These are phyloP conservation scores for Fusarium clavum DNA, from an alignment of 2,329 filamentous ascomycete genomes.

Conservation along the genomic window DNA sequence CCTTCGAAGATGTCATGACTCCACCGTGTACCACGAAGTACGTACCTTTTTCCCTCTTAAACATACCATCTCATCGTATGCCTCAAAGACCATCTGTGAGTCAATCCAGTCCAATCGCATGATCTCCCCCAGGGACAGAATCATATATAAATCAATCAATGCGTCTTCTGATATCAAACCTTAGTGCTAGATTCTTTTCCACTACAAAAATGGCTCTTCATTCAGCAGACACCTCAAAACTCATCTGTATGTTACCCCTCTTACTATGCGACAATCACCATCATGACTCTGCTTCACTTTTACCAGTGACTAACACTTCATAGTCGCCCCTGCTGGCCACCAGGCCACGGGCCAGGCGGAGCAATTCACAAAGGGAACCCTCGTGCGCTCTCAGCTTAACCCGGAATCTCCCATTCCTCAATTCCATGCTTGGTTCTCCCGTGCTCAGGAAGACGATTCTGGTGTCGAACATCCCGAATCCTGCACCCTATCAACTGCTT, in stretches of 20 bases:
- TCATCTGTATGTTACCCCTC: conserved; percentile 59
- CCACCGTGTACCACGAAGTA: conserved; percentile 30
- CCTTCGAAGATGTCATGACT: conserved; percentile 41
- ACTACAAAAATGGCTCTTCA: conserved; percentile 59
- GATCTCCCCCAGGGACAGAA: conserved; percentile 14
- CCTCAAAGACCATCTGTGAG: conserved; percentile 20
- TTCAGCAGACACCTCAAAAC: conserved; percentile 55
- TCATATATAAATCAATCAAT: conserved; percentile 37
- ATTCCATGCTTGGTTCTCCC: conserved; percentile 90
- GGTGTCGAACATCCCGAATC: conserved; percentile 83
- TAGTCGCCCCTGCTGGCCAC: conserved; percentile 73
- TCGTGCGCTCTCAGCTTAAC: conserved; percentile 71
- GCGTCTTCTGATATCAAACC: conserved; percentile 30
- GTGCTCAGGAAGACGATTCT: conserved; percentile 67
- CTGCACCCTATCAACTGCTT: conserved; percentile 86
- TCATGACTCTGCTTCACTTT: conserved; percentile 13
- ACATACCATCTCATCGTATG: conserved; percentile 33
- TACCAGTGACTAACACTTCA: not conserved
- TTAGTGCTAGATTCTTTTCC: conserved; percentile 36
- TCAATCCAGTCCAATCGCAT: conserved; percentile 23
- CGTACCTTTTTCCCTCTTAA: conserved; percentile 28
- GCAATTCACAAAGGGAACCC: conserved; percentile 76
- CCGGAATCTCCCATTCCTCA: conserved; percentile 76
- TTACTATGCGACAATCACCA: not conserved
- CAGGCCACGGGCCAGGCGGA: conserved; percentile 72